phyloP scores from a whole-genome alignment of 2,329 filamentous ascomycete species.

The Endoconidiophora polonica region DNA sequence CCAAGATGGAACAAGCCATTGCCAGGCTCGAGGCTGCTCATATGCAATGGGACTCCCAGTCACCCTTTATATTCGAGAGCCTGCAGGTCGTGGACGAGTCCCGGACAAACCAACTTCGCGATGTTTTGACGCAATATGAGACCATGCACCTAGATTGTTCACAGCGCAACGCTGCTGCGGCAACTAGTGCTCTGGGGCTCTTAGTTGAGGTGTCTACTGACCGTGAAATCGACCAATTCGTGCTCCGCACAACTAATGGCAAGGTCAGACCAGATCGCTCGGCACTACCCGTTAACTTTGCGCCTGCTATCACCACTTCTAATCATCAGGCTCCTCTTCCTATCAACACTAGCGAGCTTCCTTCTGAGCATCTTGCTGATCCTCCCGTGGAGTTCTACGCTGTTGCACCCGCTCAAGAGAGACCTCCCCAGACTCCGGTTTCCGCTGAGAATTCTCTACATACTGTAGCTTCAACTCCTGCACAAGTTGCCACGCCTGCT shows the following conservation, averaged over 20 bases:
- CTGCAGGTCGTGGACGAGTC: conserved; percentile 83
- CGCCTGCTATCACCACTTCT: not conserved
- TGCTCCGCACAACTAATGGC: conserved; percentile 27
- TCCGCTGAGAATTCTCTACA: conserved; percentile 7
- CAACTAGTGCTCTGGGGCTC: conserved; percentile 64
- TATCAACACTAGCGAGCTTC: not conserved
- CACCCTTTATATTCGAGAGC: conserved; percentile 86
- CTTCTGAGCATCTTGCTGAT: no score
- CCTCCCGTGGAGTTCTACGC: not conserved
- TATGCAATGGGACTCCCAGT: conserved; percentile 82
- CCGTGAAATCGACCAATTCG: conserved; percentile 69
- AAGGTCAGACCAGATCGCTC: conserved; percentile 15
- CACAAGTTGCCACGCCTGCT: conserved; percentile 8
- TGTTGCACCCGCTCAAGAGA: not conserved
- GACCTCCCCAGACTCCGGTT: conserved; percentile 8
- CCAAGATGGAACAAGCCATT: conserved; percentile 60
- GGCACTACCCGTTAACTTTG: conserved; percentile 16
- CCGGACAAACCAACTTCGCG: conserved; percentile 74
- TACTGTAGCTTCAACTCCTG: conserved; percentile 6
- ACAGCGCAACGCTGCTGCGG: conserved; percentile 54
- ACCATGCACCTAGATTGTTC: conserved; percentile 84
- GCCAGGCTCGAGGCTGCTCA: conserved; percentile 60
- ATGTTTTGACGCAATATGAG: conserved; percentile 79
- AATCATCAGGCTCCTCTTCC: not conserved
- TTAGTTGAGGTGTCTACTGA: conserved; percentile 75